Evolutionary conservation across 2,329 filamentous ascomycete genomes (phyloP).

Genomic region (Berkeleyomyces rouxiae): DNA sequence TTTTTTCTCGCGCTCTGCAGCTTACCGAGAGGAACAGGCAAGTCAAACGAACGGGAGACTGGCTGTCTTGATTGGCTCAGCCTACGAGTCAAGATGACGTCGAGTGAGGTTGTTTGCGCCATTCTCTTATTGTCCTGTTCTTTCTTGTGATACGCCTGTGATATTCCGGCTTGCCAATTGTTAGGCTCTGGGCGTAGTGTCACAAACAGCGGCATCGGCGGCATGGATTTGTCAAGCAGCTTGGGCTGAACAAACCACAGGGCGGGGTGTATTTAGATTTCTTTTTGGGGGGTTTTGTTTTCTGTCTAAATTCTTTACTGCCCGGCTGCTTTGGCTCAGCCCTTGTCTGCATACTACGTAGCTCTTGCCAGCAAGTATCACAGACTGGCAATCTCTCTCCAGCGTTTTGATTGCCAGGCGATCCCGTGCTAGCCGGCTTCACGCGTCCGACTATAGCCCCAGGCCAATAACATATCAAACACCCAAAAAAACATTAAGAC

Average conservation of each 20-base stretch:
- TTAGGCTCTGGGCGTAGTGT: neutral
- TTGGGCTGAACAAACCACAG: neutral
- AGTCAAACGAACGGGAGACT: neutral
- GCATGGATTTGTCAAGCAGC: neutral
- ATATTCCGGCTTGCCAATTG: neutral
- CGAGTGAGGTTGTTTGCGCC: neutral
- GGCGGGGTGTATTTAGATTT: neutral
- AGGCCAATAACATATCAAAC: neutral
- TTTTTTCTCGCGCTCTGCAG: neutral
- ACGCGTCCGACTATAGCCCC: neutral
- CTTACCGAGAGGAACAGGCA: neutral
- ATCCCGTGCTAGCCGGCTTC: neutral
- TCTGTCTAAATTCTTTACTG: neutral
- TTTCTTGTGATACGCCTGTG: neutral
- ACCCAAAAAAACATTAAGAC: neutral
- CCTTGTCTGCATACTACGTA: neutral
- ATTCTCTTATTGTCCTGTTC: neutral
- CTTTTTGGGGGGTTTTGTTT: neutral
- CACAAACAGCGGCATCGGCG: neutral
- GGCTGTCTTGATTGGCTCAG: neutral
- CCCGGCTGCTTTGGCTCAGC: neutral
- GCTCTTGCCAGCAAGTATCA: neutral
- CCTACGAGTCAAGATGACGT: conserved; percentile 5
- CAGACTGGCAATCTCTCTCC: neutral
- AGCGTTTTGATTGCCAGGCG: neutral